A percentile compares a stretch with the other conserved stretches of the same genome.
These are phyloP conservation scores for Pichia norvegensis DNA, from an alignment of 1,139 yeast genomes.

Conservation along the genomic window DNA sequence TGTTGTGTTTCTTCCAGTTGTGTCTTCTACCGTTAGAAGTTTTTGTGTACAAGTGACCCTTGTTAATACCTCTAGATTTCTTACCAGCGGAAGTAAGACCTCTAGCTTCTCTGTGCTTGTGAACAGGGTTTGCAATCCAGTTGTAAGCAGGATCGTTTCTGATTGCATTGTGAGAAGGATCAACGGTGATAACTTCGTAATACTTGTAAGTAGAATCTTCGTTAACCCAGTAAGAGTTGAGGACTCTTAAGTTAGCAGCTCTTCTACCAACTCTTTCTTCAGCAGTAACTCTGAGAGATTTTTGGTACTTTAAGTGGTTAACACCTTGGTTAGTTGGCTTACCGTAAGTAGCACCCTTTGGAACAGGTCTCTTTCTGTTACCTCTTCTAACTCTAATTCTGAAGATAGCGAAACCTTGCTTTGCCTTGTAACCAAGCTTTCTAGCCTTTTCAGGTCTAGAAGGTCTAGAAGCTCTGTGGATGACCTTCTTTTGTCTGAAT, in stretches of 20 bases:
- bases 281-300: constrained; percentile 95
- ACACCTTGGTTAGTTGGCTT: constrained; percentile 99
- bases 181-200: constrained; percentile 95
- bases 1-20: constrained; percentile 99
- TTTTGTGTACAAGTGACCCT: constrained; percentile 99
- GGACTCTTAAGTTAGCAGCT: constrained; percentile 97
- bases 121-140: constrained; percentile 99
- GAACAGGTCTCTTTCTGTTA: constrained; percentile 99
- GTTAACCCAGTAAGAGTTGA: constrained; percentile 99
- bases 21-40: constrained; percentile 97
- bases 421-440: constrained; percentile 99
- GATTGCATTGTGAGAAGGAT: constrained; percentile 97
- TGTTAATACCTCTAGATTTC: constrained; percentile 99
- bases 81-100: constrained; percentile 98
- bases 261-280: constrained; percentile 99
- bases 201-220: constrained; percentile 99
- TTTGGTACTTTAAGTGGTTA: constrained; percentile 98
- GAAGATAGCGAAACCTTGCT: constrained; percentile 98
- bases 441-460: constrained; percentile 99
- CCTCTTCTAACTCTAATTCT: constrained; percentile 99
- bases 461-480: constrained; percentile 98
- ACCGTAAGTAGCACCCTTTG: constrained; percentile 99
- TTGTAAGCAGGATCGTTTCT: constrained; percentile 98
- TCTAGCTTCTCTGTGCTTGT: constrained; percentile 99
- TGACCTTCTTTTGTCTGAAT: constrained; percentile 97